Evolutionary conservation across 345 rosid genomes (phyloP).

Genomic region (Chamaenerion angustifolium): DNA sequence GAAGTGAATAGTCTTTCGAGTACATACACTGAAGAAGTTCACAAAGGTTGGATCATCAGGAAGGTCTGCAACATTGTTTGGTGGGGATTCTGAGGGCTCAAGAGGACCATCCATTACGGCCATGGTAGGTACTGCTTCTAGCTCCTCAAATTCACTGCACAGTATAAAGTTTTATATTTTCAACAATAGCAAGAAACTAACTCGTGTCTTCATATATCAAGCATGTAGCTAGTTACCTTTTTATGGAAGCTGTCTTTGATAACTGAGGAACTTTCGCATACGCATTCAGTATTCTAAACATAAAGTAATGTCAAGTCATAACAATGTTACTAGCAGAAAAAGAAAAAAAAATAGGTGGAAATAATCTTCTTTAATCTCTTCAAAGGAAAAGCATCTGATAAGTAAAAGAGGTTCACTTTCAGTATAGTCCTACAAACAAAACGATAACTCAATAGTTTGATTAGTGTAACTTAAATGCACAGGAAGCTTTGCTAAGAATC

Average conservation of each 20-base stretch:
- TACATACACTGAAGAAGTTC: constrained; percentile 77
- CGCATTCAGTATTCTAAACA: constrained; percentile 66
- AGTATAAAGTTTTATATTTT: background rate
- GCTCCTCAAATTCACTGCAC: constrained; percentile 83
- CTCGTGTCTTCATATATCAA: no score
- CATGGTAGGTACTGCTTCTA: constrained; percentile 86
- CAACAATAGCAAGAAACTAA: background rate
- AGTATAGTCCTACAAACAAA: no score
- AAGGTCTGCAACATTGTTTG: constrained; percentile 25
- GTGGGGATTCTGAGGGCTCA: constrained; percentile 53
- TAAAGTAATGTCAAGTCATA: background rate
- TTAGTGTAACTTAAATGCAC: no score
- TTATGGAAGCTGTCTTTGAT: constrained; percentile 45
- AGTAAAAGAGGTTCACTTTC: no score
- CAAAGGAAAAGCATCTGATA: no score
- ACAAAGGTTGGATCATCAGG: constrained; percentile 76
- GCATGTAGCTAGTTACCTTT: constrained; percentile 33
- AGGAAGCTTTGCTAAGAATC: no score
- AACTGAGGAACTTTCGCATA: constrained; percentile 77
- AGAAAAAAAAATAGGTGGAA: background rate
- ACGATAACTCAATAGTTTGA: no score
- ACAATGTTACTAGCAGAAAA: background rate
- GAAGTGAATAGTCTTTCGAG: background rate
- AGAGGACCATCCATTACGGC: constrained; percentile 81
- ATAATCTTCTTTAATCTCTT: no score